Base-by-base conservation (phyloP, 2,329 filamentous ascomycete species). In the Fusarium sp. region DNA sequence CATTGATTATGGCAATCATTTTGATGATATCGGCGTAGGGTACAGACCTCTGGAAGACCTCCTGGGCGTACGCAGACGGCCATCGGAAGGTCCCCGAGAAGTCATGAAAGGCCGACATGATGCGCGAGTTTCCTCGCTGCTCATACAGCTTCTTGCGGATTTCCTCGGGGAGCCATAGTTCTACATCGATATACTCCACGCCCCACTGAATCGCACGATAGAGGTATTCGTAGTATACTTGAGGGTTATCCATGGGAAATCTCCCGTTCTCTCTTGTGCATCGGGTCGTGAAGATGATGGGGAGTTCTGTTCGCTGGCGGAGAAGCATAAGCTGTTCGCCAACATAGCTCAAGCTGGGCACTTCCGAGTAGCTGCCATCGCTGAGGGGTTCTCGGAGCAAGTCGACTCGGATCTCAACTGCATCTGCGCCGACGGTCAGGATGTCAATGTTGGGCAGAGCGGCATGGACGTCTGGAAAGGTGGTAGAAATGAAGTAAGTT, bases 81-180 rank as follows among this genome's bases (percentile, higher is more conserved):
- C 92, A 96, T 69, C 88, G 91, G 81, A 94, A 94, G 1, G 81
- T 88, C 2, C 91, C 90, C 0, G 91, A 93, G 70, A 94, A 94
- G 77, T 95, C 92, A 73, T 96, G 92, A 70, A 94, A 95, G 11
- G 92, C 92, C n/a, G 91, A 94, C 79, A 96, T 93, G 75, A 96
- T 92, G 64, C 88, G 89, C 70, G 89, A 94, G 75, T 87, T 90
- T 3, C 91, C 91, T 65, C 89, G 88, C 49, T 85, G 82, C 65
- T 89, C 84, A 49, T 86, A 89, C 9, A 96, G 76, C 57, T 80
- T 82, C 61, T 81, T 81, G 61, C 92, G 82, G 52, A 96, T 91
- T 7, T 85, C 79, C 72, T 93, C 91, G 1, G 92, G 92, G 33
- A 96, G 82, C 90, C 92, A 95, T 35, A 96, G 78, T 77, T 96